Evolutionary conservation across 768 basidiomycete genomes (phyloP).

Genomic region (Russula vinacea): DNA sequence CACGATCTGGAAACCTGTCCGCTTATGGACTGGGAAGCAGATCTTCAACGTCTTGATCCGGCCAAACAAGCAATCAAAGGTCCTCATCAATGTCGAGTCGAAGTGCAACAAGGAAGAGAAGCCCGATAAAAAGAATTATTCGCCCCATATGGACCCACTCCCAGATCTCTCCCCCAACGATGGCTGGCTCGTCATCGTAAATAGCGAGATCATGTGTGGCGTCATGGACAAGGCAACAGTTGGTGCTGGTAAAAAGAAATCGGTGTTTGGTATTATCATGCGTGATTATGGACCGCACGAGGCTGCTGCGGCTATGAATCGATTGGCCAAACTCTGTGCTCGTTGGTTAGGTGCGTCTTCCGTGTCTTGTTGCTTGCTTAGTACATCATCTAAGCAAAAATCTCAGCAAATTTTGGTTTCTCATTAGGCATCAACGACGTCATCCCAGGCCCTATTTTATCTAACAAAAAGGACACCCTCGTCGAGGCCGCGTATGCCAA

Average conservation of each 20-base stretch:
- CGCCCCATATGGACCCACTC: constrained; percentile 56
- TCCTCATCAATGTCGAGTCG: constrained; percentile 92
- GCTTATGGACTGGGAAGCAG: constrained; percentile 98
- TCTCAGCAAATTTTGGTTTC: constrained; percentile 91
- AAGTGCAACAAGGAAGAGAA: constrained; percentile 91
- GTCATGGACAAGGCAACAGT: constrained; percentile 98
- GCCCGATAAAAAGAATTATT: constrained; percentile 59
- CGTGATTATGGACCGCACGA: constrained; percentile 95
- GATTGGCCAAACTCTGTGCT: constrained; percentile 91
- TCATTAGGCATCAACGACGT: constrained; percentile 99
- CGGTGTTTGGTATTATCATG: constrained; percentile 96
- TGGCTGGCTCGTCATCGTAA: constrained; percentile 94
- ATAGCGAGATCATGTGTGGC: constrained; percentile 99
- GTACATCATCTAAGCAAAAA: constrained; percentile 23
- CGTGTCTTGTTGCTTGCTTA: not conserved
- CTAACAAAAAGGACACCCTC: constrained; percentile 73
- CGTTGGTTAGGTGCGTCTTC: constrained; percentile 74
- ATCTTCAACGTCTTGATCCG: constrained; percentile 97
- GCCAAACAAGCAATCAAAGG: constrained; percentile 77
- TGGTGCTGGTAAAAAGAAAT: constrained; percentile 98
- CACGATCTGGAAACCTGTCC: constrained; percentile 85
- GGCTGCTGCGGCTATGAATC: constrained; percentile 93
- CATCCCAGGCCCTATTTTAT: constrained; percentile 86
- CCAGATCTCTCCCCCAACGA: constrained; percentile 94
- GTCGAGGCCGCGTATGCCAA: constrained; percentile 87